Base-by-base conservation (phyloP, 805 yeast genomes). In the Lipomyces japonicus region DNA sequence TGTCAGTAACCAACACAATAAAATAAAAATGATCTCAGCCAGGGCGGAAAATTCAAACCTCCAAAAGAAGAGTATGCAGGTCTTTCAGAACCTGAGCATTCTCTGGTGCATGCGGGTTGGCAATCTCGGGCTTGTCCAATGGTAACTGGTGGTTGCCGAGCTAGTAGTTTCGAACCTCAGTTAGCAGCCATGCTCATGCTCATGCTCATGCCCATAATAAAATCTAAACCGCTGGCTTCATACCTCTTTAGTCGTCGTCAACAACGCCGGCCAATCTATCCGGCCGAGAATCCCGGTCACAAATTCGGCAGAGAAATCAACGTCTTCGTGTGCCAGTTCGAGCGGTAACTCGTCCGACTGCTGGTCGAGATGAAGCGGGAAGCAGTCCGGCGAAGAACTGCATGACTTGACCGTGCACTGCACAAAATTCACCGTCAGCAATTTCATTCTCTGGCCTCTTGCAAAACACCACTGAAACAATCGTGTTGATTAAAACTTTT, bases 361-460 rank as follows among this genome's bases (percentile, higher is more conserved):
- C 48, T 75, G 75, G 21, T 79, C 77, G 65, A 76, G 91, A 53
- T 75, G 74, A 49, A 93, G 75, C 1, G 98, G 98, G 65, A 89
- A 93, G 18, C 95, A 80, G 4, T 80, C 79, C 12, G 78, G 77
- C 4, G 91, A 77, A 12, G 80, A 71, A 39, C 83, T 88, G 65
- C 98, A 93, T 1, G 81, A 62, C 63, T 84, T 82, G 54, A 88
- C 85, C 0, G 97, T 89, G 69, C 98, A 93, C 66, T 84, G 88
- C 55, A 93, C 95, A 69, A 93, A 93, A 69, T 93, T 93, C 10
- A 97, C 86, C n/a, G 98, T 91, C 24, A 93, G 72, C 63, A 91
- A 81, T 71, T 93, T 91, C 98, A 91, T 91, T 26, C 16, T 48
- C 32, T 28, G n/a, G n/a, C n/a, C n/a, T n/a, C n/a, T n/a, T n/a